These are phyloP conservation scores for Backusella australiensis DNA, from an alignment of 192 early-diverging fungal genomes.

Conservation along the genomic window DNA sequence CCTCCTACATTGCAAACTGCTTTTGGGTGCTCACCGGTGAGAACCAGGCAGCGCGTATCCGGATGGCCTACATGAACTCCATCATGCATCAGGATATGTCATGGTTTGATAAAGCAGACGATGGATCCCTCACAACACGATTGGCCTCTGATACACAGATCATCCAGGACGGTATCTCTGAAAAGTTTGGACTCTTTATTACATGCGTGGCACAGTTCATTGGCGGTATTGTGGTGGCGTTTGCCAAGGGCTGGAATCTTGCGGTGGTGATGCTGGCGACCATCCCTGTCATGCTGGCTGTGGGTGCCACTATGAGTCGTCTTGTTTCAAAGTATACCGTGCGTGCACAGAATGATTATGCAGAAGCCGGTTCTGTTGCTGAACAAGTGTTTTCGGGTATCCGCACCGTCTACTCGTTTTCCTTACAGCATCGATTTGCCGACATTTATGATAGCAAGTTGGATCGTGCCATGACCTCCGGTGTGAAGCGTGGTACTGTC, in stretches of 20 bases:
- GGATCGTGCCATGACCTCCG: constrained; percentile 56
- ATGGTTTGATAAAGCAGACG: constrained; percentile 78
- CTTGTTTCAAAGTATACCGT: constrained; percentile 38
- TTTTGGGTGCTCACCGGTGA: constrained; percentile 48
- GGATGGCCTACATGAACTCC: constrained; percentile 64
- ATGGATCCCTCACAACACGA: constrained; percentile 81
- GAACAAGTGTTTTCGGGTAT: constrained; percentile 80
- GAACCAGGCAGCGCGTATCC: constrained; percentile 56
- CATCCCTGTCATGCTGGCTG: constrained; percentile 62
- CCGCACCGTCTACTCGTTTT: constrained; percentile 84
- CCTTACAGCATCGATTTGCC: constrained; percentile 68
- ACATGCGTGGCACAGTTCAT: constrained; percentile 64
- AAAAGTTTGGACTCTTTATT: constrained; percentile 75
- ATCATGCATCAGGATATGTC: constrained; percentile 82
- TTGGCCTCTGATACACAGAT: constrained; percentile 80
- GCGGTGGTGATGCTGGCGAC: constrained; percentile 76
- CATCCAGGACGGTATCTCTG: constrained; percentile 83
- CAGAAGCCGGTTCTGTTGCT: constrained; percentile 62
- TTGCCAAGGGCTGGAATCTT: constrained; percentile 66
- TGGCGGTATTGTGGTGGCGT: constrained; percentile 72
- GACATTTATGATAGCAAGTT: constrained; percentile 59
- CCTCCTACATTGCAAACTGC: constrained; percentile 58
- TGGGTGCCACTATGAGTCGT: constrained; percentile 24
- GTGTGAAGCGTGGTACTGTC: constrained; percentile 56
- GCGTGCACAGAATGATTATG: constrained; percentile 22